Evolutionary conservation across 2,329 filamentous ascomycete species (phyloP).

Genomic region (Calonectria pteridis): DNA sequence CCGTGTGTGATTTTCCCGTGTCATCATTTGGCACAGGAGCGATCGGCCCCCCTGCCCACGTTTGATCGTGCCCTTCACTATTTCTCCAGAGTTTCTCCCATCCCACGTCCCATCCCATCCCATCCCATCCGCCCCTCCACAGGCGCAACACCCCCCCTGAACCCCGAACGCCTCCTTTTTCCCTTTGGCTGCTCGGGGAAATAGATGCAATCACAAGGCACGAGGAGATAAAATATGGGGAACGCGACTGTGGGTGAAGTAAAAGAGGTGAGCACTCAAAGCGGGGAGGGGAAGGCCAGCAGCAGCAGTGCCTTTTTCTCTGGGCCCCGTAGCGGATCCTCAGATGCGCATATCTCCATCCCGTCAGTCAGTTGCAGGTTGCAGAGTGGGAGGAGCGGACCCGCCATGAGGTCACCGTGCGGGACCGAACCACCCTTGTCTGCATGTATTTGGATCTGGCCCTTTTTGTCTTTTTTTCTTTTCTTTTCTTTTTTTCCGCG

Average conservation of each 20-base stretch:
- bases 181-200: not conserved
- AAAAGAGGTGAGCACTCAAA: not conserved
- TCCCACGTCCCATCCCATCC: too few relatives aligned
- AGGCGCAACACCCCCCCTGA: not conserved
- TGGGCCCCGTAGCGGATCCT: not conserved
- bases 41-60: not conserved
- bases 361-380: conserved; percentile 27
- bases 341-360: not conserved
- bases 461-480: not conserved
- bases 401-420: conserved; percentile 20
- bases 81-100: not conserved
- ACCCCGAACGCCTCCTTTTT: not conserved
- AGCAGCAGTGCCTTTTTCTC: not conserved
- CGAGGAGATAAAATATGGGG: conserved; percentile 7
- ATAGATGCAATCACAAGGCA: not conserved
- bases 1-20: not conserved
- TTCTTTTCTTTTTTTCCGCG: not conserved
- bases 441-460: conserved; percentile 9
- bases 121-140: not conserved
- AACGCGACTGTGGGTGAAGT: not conserved
- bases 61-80: not conserved
- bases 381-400: conserved; percentile 17
- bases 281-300: not conserved
- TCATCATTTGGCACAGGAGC: not conserved
- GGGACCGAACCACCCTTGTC: conserved; percentile 2